Conservation (phyloP, 2,329 filamentous ascomycete genomes). For the Coniochaeta sp. region DNA sequence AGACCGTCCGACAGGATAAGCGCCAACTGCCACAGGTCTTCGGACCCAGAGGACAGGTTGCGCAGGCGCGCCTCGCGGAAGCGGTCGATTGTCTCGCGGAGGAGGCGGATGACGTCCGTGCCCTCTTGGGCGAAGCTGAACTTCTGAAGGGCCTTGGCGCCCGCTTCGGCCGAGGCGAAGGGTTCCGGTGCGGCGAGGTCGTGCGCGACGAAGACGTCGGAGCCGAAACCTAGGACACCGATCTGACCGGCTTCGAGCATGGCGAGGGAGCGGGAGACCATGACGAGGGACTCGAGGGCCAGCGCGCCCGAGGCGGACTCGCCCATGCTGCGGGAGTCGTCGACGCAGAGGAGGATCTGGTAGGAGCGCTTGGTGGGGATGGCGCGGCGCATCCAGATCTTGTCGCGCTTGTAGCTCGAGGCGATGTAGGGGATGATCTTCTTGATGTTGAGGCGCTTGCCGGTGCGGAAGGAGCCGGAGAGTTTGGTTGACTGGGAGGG, state of each 20-base stretch:
- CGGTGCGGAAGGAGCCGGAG: conserved; percentile 91
- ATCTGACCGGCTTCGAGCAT: conserved; percentile 95
- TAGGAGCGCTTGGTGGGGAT: conserved; percentile 91
- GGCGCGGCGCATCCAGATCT: conserved; percentile 97
- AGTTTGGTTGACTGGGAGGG: conserved; percentile 95
- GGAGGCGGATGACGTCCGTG: conserved; percentile 76
- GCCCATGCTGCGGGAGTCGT: conserved; percentile 92
- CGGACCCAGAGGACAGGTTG: conserved; percentile 34
- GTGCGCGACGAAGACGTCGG: conserved; percentile 76
- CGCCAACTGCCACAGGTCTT: conserved; percentile 91
- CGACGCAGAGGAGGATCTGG: conserved; percentile 94
- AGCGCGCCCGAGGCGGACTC: conserved; percentile 67
- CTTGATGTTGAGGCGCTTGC: conserved; percentile 98
- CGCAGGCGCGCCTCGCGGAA: conserved; percentile 68
- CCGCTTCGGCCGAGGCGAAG: conserved; percentile 69
- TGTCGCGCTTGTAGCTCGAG: conserved; percentile 96
- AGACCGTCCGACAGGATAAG: conserved; percentile 91
- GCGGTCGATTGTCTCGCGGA: conserved; percentile 69
- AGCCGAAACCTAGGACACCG: conserved; percentile 85
- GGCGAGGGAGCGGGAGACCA: conserved; percentile 77
- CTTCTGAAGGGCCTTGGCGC: conserved; percentile 74
- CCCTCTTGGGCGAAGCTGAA: conserved; percentile 81
- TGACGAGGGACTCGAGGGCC: conserved; percentile 88
- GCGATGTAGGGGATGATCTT: conserved; percentile 99
- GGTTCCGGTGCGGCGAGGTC: conserved; percentile 62